Percentiles rank a stretch among this genome's conserved stretches.
These are phyloP conservation scores for Annulohypoxylon moriforme DNA, from an alignment of 495 filamentous ascomycete genomes.

Conservation along the genomic window DNA sequence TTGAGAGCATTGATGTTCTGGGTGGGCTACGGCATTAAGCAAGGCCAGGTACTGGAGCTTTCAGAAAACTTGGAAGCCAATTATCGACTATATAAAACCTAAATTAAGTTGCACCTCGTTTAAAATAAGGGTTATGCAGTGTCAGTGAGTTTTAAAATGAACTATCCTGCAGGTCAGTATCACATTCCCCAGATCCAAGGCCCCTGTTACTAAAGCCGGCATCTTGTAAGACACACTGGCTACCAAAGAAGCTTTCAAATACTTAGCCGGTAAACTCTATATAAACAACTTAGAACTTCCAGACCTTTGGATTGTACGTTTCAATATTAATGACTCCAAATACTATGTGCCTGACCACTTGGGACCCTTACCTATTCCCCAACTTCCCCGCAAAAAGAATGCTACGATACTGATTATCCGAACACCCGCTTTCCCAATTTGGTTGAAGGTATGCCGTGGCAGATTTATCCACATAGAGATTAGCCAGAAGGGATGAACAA, in stretches of 20 bases:
- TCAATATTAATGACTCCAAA: constrained; percentile 19
- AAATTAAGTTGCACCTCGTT: background rate
- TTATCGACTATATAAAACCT: too few relatives aligned
- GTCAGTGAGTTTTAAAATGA: background rate
- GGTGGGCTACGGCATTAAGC: background rate
- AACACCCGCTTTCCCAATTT: constrained; percentile 33
- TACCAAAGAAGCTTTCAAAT: constrained; percentile 3
- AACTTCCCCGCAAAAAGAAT: constrained; percentile 32
- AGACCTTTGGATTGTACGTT: constrained; percentile 11
- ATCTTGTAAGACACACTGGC: background rate
- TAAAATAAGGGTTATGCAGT: background rate
- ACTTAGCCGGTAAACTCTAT: constrained; percentile 25
- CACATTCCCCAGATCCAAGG: background rate
- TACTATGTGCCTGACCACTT: background rate
- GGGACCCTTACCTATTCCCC: constrained; percentile 14
- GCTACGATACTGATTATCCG: constrained; percentile 28
- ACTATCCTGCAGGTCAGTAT: constrained; percentile 5
- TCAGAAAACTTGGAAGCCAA: too few relatives aligned
- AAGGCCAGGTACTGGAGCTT: too few relatives aligned
- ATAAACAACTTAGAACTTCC: constrained; percentile 10
- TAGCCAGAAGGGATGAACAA: constrained; percentile 32
- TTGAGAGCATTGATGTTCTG: too few relatives aligned
- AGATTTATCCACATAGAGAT: constrained; percentile 29
- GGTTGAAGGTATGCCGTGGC: constrained; percentile 15
- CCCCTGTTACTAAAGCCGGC: constrained; percentile 6